Base-by-base conservation (phyloP, 2,329 filamentous ascomycete genomes). In the Pseudocercospora macadamiae region DNA sequence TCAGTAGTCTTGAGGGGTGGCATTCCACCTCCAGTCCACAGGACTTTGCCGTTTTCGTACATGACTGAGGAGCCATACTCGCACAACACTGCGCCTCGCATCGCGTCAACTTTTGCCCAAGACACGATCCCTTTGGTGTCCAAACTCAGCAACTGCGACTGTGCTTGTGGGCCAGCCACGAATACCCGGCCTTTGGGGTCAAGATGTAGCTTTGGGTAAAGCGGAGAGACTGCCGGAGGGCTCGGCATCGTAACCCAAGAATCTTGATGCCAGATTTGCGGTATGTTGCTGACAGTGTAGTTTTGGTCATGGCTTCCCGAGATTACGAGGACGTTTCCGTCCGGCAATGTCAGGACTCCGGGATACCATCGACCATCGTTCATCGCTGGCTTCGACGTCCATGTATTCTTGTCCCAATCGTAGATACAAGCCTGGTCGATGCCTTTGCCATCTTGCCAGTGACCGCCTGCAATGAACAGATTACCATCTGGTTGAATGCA, bases 21-120 rank as follows among this genome's bases (percentile, higher is more conserved):
- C 10, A 39, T 39, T 26, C 34, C 51, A 26, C 55, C 55, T 28
- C 49, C 55, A 3, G 34, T 54, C 19, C 26, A 59, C 7, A 59
- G 21, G 19, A 59, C 51, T 25, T 59, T 59, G 21, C 55, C 55
- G 28, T 14, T 18, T 10, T 59, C 55, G 26, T 59, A 54, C 36
- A 19, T 48, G 10, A 39, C 55, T 6, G 49, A 48, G 14, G 39
- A 26, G 5, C 28, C 55, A 42, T 48, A 49, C 19, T 59, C 49
- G n/a, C 55, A 51, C 9, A n/a, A n/a, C n/a, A n/a, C n/a, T n/a
- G 12, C 39, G 18, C 49, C 49, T 26, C 23, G 26, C 16, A 44
- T 14, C 39, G 53, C 23, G 7, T 36, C 25, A 26, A 48, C 53
- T 26, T 23, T 21, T 8, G 44, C 26, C 47, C 47, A 51, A 18